Evolutionary conservation across 805 yeast species (phyloP).

Genomic region (Wickerhamomyces rabaulensis): DNA sequence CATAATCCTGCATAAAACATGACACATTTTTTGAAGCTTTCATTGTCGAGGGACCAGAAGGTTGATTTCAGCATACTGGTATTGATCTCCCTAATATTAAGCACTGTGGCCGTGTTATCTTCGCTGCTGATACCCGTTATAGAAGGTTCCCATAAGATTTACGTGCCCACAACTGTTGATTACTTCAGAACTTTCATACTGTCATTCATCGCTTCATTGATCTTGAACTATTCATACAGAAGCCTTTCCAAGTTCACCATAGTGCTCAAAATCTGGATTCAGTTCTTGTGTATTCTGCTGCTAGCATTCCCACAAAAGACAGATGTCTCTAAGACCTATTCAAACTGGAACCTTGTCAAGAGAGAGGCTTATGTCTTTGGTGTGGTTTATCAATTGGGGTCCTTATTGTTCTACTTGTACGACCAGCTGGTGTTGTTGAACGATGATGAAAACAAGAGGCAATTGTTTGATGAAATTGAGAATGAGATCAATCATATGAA

Average conservation of each 20-base stretch:
- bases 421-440: constrained; percentile 24
- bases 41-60: neutral
- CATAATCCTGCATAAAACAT: neutral
- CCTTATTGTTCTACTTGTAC: constrained; percentile 28
- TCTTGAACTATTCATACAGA: constrained; percentile 21
- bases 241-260: constrained; percentile 26
- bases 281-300: constrained; percentile 29
- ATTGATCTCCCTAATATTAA: neutral
- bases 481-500: constrained; percentile 11
- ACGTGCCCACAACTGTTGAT: constrained; percentile 33
- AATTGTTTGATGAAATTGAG: constrained; percentile 3
- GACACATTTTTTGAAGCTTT: neutral
- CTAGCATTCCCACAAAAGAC: constrained; percentile 37
- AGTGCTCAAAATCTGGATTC: constrained; percentile 30
- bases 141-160: constrained; percentile 12
- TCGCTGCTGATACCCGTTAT: constrained; percentile 9
- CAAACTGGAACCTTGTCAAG: constrained; percentile 35
- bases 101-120: neutral
- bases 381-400: constrained; percentile 10
- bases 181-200: constrained; percentile 33
- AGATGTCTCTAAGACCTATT: constrained; percentile 16
- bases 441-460: constrained; percentile 5
- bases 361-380: constrained; percentile 36
- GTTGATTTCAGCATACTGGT: neutral
- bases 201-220: constrained; percentile 30